Percentiles rank a stretch among this genome's conserved stretches.
These are phyloP conservation scores for Penstemon barbatus DNA, from an alignment of 257 asterid species.

Conservation along the genomic window DNA sequence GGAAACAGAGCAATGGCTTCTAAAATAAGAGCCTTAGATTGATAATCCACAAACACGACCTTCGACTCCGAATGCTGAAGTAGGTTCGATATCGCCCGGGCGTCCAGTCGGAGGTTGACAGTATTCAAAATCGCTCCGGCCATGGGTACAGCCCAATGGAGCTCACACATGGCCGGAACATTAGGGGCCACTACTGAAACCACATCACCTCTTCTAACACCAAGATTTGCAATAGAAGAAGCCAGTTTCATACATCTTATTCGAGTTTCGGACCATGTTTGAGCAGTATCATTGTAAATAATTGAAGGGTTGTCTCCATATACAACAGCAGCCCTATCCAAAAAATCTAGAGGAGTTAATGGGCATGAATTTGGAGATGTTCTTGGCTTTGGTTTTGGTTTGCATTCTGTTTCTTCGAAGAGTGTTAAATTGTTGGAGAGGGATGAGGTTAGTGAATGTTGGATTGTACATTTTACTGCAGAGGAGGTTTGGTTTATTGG, in stretches of 20 bases:
- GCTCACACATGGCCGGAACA: constrained; percentile 66
- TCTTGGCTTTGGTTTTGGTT: background rate
- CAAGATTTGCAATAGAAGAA: constrained; percentile 44
- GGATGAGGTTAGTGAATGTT: constrained; percentile 18
- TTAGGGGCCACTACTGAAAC: constrained; percentile 66
- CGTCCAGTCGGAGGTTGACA: constrained; percentile 56
- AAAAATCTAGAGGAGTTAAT: constrained; percentile 41
- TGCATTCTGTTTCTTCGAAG: background rate
- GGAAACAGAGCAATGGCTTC: constrained; percentile 54
- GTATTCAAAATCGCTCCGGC: constrained; percentile 53
- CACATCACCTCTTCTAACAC: constrained; percentile 42
- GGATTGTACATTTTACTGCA: background rate
- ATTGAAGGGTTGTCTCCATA: constrained; percentile 47
- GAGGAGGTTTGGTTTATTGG: background rate
- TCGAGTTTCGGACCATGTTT: constrained; percentile 52
- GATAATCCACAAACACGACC: constrained; percentile 50
- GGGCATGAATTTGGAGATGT: constrained; percentile 38
- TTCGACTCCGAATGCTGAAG: constrained; percentile 50
- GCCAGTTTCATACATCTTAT: constrained; percentile 50
- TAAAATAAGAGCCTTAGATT: constrained; percentile 28
- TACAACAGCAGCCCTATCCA: constrained; percentile 48
- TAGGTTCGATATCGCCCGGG: constrained; percentile 35
- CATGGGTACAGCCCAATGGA: constrained; percentile 71
- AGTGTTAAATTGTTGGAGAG: constrained; percentile 11
- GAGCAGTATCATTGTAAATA: constrained; percentile 35